Percentiles rank a stretch among this genome's conserved stretches.
phyloP scores from a whole-genome alignment of 2,329 filamentous ascomycete species.

The Diplodia seriata region DNA sequence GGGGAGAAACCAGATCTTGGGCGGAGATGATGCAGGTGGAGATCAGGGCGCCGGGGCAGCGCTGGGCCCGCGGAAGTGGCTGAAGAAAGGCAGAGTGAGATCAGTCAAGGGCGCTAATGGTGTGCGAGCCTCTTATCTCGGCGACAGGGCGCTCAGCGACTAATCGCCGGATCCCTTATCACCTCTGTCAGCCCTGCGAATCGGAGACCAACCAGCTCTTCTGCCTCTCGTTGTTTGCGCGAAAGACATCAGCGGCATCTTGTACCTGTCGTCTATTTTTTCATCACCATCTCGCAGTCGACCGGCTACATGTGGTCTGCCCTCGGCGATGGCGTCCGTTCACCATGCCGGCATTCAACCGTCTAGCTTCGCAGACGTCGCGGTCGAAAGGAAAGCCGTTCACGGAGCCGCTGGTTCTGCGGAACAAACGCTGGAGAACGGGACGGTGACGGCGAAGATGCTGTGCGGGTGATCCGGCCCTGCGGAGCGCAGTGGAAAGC shows the following conservation, averaged over 20 bases:
- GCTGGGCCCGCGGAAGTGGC: constrained; percentile 13
- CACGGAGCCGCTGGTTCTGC: background rate
- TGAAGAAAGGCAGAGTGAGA: constrained; percentile 9
- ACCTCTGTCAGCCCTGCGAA: constrained; percentile 9
- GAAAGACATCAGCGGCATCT: background rate
- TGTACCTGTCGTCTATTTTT: no score
- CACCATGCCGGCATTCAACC: background rate
- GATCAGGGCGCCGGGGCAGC: background rate
- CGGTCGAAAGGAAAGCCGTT: background rate
- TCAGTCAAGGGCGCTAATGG: background rate
- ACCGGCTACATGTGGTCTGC: background rate
- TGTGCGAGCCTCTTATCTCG: constrained; percentile 7
- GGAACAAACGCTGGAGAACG: background rate
- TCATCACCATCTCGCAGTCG: background rate
- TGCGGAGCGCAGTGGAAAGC: background rate
- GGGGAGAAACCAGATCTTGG: constrained; percentile 23
- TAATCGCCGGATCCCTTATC: constrained; percentile 7
- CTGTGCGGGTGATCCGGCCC: background rate
- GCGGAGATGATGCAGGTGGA: background rate
- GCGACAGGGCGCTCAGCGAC: constrained; percentile 6
- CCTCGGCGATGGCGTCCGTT: background rate
- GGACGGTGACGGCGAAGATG: background rate
- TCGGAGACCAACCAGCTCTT: background rate
- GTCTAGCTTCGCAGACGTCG: background rate
- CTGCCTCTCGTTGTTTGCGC: background rate